Conservation (phyloP, 192 early-diverging fungal species). For the Linnemannia zychae region DNA sequence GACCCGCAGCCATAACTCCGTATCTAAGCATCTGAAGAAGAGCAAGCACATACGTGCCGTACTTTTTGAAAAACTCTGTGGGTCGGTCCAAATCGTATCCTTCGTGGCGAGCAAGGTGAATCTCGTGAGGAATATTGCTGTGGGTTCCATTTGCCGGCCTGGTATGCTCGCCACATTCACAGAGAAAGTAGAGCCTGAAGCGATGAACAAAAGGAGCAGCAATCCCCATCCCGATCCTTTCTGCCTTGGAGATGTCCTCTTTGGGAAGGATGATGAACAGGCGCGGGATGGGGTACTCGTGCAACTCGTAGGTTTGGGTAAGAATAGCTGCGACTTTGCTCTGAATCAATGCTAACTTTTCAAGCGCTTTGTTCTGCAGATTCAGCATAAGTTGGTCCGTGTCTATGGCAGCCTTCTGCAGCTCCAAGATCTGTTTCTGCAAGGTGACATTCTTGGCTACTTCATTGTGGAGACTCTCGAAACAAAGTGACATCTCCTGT, state of each 20-base stretch:
- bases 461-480: too few species aligned
- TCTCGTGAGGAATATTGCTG: not conserved
- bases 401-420: too few species aligned
- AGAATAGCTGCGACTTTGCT: not conserved
- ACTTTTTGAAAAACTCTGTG: slow-evolving; percentile 28
- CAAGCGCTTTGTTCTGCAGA: too few species aligned
- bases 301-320: slow-evolving; percentile 17
- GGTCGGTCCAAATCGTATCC: slow-evolving; percentile 27
- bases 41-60: slow-evolving; percentile 18
- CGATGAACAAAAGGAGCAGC: not conserved
- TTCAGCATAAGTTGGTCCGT: too few species aligned
- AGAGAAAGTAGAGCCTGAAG: slow-evolving; percentile 31
- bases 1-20: slow-evolving; percentile 2
- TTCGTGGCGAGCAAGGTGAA: slow-evolving; percentile 31
- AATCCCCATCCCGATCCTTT: not conserved
- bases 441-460: too few species aligned
- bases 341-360: too few species aligned
- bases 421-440: too few species aligned
- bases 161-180: slow-evolving; percentile 32
- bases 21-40: slow-evolving; percentile 28
- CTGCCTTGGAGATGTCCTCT: not conserved
- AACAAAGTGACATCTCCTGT: too few species aligned
- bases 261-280: slow-evolving; percentile 7
- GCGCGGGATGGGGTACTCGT: slow-evolving; percentile 20
- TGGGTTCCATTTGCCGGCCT: not conserved